Conservation (phyloP, 2,329 filamentous ascomycete genomes). For the Epichloe sylvatica region DNA sequence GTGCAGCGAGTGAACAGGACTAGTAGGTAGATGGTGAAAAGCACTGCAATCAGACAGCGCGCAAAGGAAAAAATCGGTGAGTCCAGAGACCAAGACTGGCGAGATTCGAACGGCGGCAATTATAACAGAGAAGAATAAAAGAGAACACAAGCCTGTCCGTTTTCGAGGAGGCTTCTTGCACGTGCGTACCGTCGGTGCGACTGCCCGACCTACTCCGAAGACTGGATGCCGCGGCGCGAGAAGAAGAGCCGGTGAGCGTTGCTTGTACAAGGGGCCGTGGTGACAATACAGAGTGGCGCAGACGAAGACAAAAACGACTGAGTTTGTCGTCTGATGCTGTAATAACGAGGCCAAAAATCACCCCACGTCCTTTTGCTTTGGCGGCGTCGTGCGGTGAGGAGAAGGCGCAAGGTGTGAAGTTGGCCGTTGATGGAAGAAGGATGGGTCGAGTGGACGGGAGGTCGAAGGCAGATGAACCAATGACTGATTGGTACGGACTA, state of each 20-base stretch:
- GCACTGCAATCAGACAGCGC: not conserved
- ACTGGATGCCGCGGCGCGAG: constrained; percentile 1
- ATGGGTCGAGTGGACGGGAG: not conserved
- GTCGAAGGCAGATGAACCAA: not conserved
- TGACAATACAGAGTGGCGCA: not conserved
- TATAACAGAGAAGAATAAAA: not conserved
- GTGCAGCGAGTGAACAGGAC: not conserved
- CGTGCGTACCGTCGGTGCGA: constrained; percentile 3
- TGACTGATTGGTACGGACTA: no score
- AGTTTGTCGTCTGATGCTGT: not conserved
- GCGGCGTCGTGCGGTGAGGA: not conserved
- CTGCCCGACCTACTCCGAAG: not conserved
- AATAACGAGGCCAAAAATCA: not conserved
- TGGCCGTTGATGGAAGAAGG: not conserved
- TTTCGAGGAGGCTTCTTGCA: not conserved
- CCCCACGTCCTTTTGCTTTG: not conserved
- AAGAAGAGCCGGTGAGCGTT: not conserved
- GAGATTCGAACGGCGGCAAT: not conserved
- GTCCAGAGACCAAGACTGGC: not conserved
- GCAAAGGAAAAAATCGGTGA: not conserved
- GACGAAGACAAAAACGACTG: not conserved
- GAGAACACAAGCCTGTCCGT: not conserved
- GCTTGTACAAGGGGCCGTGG: not conserved
- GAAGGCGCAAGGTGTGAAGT: not conserved
- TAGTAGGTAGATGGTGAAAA: not conserved